Conservation (phyloP, 352 stramenopile species). For the Hyaloperonospora arabidopsidis region DNA sequence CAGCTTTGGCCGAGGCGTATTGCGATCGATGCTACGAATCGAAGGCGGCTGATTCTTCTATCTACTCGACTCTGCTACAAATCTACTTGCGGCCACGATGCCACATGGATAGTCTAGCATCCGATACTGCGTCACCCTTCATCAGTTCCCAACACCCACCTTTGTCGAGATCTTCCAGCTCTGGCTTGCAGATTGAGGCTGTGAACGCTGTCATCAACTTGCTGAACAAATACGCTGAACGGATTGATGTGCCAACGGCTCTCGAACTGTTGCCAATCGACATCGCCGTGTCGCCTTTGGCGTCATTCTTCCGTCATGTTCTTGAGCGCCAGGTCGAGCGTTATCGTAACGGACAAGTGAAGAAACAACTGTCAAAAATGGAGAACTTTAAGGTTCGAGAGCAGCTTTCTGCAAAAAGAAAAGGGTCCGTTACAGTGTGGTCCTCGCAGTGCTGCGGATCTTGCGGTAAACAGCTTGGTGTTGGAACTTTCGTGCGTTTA, state of each 20-base stretch:
- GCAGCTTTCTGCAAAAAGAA: conserved; percentile 52
- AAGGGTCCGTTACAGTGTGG: conserved; percentile 68
- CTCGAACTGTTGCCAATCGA: conserved; percentile 64
- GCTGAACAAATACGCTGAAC: conserved; percentile 76
- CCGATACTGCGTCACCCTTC: conserved; percentile 13
- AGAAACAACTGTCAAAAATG: conserved; percentile 84
- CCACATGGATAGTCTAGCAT: conserved; percentile 8
- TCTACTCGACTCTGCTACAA: conserved; percentile 71
- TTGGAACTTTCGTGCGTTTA: conserved; percentile 64
- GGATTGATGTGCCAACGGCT: conserved; percentile 71
- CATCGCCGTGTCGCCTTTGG: conserved; percentile 40
- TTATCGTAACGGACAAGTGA: conserved; percentile 73
- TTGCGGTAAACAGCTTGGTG: conserved; percentile 62
- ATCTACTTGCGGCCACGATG: conserved; percentile 57
- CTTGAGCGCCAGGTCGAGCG: conserved; percentile 70
- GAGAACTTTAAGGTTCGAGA: conserved; percentile 78
- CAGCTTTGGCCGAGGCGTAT: conserved; percentile 63
- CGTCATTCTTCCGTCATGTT: conserved; percentile 61
- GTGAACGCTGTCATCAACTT: conserved; percentile 64
- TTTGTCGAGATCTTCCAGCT: too few species aligned
- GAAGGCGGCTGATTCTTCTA: conserved; percentile 66
- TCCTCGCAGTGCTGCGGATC: conserved; percentile 62
- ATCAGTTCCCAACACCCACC: too few species aligned
- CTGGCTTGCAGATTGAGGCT: too few species aligned
- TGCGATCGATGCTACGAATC: conserved; percentile 76